Percentiles rank a stretch among this genome's conserved stretches.
These are phyloP conservation scores for Begonia loranthoides DNA, from an alignment of 306 rosid genomes.

Conservation along the genomic window DNA sequence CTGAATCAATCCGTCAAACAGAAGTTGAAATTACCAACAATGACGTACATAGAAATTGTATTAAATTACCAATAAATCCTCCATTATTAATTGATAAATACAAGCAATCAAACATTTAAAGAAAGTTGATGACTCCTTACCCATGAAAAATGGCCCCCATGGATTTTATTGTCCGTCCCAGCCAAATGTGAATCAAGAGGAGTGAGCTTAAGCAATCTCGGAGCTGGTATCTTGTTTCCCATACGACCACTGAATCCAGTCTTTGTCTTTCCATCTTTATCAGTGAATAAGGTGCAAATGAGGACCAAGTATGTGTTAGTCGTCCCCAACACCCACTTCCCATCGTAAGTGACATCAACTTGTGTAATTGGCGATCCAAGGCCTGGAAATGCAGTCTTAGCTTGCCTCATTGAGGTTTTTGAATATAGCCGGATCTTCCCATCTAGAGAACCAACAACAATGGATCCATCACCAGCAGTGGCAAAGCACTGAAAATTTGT, in stretches of 20 bases:
- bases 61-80: no score
- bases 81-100: no score
- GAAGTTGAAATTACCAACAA: no score
- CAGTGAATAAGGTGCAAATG: conserved; percentile 70
- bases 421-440: conserved; percentile 86
- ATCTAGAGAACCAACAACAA: conserved; percentile 76
- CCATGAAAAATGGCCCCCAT: conserved; percentile 94
- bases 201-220: conserved; percentile 75
- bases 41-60: no score
- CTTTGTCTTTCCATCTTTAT: conserved; percentile 84
- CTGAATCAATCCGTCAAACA: no score
- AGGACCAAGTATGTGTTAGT: conserved; percentile 69
- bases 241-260: conserved; percentile 75
- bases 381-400: conserved; percentile 90
- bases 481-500: conserved; percentile 88
- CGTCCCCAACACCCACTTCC: conserved; percentile 84
- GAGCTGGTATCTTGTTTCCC: conserved; percentile 83
- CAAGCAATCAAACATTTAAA: no score
- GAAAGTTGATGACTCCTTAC: conserved; percentile 20
- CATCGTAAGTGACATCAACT: conserved; percentile 86
- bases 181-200: conserved; percentile 92
- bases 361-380: conserved; percentile 68
- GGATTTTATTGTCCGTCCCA: conserved; percentile 59
- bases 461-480: conserved; percentile 73
- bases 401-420: conserved; percentile 74